A percentile compares a stretch with the other conserved stretches of the same genome.
These are phyloP conservation scores for Phlebiopsis flavidoalba DNA, from an alignment of 768 basidiomycete genomes.

Conservation along the genomic window DNA sequence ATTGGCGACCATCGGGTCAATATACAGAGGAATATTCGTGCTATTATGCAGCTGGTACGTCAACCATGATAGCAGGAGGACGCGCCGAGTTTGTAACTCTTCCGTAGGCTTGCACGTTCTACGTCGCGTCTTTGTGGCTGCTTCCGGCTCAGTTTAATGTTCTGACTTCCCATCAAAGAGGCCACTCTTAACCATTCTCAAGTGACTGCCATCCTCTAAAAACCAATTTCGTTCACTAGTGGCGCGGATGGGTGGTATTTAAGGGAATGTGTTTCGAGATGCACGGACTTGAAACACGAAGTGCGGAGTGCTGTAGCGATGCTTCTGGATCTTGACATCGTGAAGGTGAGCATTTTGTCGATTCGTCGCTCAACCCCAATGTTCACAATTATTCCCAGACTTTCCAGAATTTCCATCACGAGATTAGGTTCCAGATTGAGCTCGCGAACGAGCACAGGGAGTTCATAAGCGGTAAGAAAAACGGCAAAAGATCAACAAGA, in stretches of 20 bases:
- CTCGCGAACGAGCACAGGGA: slow-evolving; percentile 96
- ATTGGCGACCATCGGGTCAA: slow-evolving; percentile 93
- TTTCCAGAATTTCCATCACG: slow-evolving; percentile 89
- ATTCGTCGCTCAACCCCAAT: not conserved
- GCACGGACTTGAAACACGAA: slow-evolving; percentile 89
- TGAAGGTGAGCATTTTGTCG: slow-evolving; percentile 56
- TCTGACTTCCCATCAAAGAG: slow-evolving; percentile 76
- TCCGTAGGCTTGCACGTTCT: slow-evolving; percentile 84
- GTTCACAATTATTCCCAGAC: slow-evolving; percentile 38
- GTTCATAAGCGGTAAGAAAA: slow-evolving; percentile 99
- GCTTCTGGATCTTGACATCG: slow-evolving; percentile 86
- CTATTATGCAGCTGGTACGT: slow-evolving; percentile 90
- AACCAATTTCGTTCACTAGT: slow-evolving; percentile 79
- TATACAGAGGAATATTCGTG: slow-evolving; percentile 89
- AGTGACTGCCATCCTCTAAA: slow-evolving; percentile 78
- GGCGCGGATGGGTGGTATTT: slow-evolving; percentile 94
- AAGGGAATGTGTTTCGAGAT: slow-evolving; percentile 98
- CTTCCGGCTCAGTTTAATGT: slow-evolving; percentile 93
- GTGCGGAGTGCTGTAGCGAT: slow-evolving; percentile 80
- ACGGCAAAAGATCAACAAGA: slow-evolving; percentile 99
- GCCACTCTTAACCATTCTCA: slow-evolving; percentile 76
- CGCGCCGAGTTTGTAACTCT: slow-evolving; percentile 17
- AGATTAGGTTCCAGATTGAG: slow-evolving; percentile 97
- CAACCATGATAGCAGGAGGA: not conserved
- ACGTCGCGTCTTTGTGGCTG: slow-evolving; percentile 96